Evolutionary conservation across 2,329 filamentous ascomycete genomes (phyloP).

Genomic region (Paraphoma sp.): DNA sequence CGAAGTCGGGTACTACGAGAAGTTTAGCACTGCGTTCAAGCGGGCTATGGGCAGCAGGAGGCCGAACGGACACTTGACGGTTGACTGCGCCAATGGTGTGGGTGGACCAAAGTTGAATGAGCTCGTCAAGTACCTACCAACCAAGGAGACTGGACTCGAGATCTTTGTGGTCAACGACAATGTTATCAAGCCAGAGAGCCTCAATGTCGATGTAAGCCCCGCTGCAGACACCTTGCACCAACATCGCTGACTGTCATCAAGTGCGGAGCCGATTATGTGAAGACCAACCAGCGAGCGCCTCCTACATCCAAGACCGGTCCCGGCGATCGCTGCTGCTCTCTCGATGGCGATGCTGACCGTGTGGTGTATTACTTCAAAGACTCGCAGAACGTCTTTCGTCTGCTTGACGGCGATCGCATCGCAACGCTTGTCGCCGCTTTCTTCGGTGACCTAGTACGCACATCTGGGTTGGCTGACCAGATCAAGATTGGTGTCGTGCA

Average conservation of each 20-base stretch:
- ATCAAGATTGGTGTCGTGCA: slow-evolving; percentile 94
- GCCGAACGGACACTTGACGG: slow-evolving; percentile 74
- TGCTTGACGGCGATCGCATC: slow-evolving; percentile 96
- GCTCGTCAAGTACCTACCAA: slow-evolving; percentile 81
- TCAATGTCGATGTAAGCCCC: slow-evolving; percentile 82
- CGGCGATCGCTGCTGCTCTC: slow-evolving; percentile 82
- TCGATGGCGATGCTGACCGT: slow-evolving; percentile 95
- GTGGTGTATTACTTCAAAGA: slow-evolving; percentile 95
- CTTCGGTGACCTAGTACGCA: slow-evolving; percentile 84
- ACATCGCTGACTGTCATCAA: slow-evolving; percentile 46
- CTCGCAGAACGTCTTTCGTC: slow-evolving; percentile 80
- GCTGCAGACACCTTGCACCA: not conserved
- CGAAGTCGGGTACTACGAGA: slow-evolving; percentile 93
- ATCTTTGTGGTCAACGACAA: slow-evolving; percentile 93
- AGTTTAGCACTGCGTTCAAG: slow-evolving; percentile 84
- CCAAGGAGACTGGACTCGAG: slow-evolving; percentile 71
- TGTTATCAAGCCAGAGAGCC: slow-evolving; percentile 83
- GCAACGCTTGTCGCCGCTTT: slow-evolving; percentile 93
- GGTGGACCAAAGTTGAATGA: slow-evolving; percentile 90
- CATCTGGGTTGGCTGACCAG: slow-evolving; percentile 78
- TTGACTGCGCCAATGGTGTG: slow-evolving; percentile 97
- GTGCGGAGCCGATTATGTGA: slow-evolving; percentile 96
- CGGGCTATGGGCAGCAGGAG: slow-evolving; percentile 77
- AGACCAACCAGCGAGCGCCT: slow-evolving; percentile 92
- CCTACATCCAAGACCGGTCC: slow-evolving; percentile 78